Conservation (phyloP, 192 early-diverging fungal species). For the Coemansia sp. region DNA sequence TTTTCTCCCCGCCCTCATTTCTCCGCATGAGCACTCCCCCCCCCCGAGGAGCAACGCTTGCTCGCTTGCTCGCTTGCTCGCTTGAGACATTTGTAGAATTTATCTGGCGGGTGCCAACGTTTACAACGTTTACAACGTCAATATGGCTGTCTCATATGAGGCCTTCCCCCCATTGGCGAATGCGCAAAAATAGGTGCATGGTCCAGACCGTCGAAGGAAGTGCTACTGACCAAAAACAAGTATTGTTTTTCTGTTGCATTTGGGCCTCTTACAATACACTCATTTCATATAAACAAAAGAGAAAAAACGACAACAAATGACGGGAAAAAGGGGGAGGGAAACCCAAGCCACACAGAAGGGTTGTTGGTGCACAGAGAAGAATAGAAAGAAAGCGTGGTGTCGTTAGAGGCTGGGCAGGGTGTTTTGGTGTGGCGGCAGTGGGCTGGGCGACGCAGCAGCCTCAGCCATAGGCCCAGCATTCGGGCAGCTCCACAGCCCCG, state of each 20-base stretch:
- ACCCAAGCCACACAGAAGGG: slow-evolving; percentile 1
- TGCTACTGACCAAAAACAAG: not conserved
- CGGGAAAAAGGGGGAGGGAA: not conserved
- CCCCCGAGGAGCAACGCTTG: not conserved
- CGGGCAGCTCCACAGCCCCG: not conserved
- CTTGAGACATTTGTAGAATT: not conserved
- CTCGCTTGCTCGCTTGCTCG: not conserved
- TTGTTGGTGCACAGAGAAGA: not conserved
- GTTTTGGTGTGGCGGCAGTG: not conserved
- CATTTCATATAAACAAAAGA: not conserved
- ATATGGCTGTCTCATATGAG: no score
- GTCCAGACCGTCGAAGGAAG: not conserved
- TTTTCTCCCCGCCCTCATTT: not conserved
- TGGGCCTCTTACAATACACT: slow-evolving; percentile 3
- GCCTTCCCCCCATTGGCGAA: not conserved
- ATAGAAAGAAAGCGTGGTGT: not conserved
- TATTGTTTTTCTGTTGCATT: not conserved
- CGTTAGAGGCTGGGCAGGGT: not conserved
- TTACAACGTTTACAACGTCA: no score
- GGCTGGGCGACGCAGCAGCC: not conserved
- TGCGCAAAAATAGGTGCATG: not conserved
- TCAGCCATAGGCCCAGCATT: not conserved
- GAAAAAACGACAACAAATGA: slow-evolving; percentile 3
- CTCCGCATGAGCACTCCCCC: not conserved
- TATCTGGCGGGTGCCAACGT: no score